phyloP scores from a whole-genome alignment of 805 yeast genomes.

The Ogataea kodamae region DNA sequence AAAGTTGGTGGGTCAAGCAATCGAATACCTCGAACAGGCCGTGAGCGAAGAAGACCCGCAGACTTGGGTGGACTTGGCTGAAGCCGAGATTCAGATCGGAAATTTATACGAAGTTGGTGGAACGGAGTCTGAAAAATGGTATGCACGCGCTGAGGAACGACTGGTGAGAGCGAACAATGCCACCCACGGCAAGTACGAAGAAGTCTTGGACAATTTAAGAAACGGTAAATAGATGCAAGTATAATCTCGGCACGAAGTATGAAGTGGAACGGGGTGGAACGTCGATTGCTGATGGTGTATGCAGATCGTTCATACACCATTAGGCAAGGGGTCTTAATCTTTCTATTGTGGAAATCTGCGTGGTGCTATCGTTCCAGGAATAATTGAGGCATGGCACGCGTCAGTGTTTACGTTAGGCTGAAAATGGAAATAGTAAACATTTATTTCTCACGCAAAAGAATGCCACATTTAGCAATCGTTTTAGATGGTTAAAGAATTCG shows the following conservation, averaged over 20 bases:
- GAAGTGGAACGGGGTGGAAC: no score
- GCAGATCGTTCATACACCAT: no score
- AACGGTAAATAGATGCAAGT: conserved; percentile 6
- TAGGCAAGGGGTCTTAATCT: no score
- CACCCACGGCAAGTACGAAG: conserved; percentile 70
- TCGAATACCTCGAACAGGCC: conserved; percentile 53
- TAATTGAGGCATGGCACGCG: conserved; percentile 4
- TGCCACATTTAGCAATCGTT: conserved; percentile 5
- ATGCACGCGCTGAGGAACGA: conserved; percentile 64
- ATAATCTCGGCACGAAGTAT: conserved; percentile 1
- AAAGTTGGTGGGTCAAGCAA: conserved; percentile 48
- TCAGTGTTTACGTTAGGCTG: conserved; percentile 2
- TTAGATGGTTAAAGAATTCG: conserved; percentile 4
- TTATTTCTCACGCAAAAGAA: conserved; percentile 2
- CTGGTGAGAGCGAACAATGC: conserved; percentile 74
- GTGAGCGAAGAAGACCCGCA: conserved; percentile 73
- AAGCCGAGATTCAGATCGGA: conserved; percentile 76
- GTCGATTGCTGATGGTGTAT: no score
- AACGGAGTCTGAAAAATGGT: conserved; percentile 62
- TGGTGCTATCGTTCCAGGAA: not conserved
- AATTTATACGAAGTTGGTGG: conserved; percentile 66
- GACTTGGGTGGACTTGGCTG: conserved; percentile 81
- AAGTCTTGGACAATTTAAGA: conserved; percentile 53
- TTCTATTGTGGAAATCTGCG: no score
- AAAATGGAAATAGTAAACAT: conserved; percentile 9